Percentiles rank a stretch among this genome's conserved stretches.
Evolutionary conservation across 2,329 filamentous ascomycete genomes (phyloP).

Genomic region (Teratosphaeria epicoccoides): DNA sequence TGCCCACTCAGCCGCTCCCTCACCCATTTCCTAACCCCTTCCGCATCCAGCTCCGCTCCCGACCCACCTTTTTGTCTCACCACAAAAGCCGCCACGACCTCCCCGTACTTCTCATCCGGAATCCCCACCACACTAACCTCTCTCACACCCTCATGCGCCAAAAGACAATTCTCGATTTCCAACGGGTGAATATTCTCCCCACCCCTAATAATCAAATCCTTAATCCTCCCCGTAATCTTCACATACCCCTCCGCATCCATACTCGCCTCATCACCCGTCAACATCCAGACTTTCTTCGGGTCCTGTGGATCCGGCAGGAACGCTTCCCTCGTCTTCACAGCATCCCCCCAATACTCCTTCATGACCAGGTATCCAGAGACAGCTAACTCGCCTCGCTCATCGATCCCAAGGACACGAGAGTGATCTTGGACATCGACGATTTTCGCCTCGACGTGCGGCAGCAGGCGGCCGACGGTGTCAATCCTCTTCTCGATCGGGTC

Average conservation of each 20-base stretch:
- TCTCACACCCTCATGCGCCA: slow-evolving; percentile 57
- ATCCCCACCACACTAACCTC: slow-evolving; percentile 79
- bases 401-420: slow-evolving; percentile 48
- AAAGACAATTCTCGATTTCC: slow-evolving; percentile 81
- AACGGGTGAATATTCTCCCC: slow-evolving; percentile 95
- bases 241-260: slow-evolving; percentile 81
- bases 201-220: slow-evolving; percentile 87
- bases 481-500: slow-evolving; percentile 67
- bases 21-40: slow-evolving; percentile 63
- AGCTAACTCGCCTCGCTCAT: slow-evolving; percentile 67
- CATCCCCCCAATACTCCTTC: slow-evolving; percentile 81
- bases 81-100: slow-evolving; percentile 77
- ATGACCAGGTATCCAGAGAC: slow-evolving; percentile 79
- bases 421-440: slow-evolving; percentile 62
- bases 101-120: slow-evolving; percentile 71
- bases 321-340: slow-evolving; percentile 56
- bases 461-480: slow-evolving; percentile 62
- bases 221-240: slow-evolving; percentile 80
- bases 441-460: slow-evolving; percentile 73
- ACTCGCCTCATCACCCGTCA: slow-evolving; percentile 78
- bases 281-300: slow-evolving; percentile 65
- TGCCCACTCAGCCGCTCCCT: slow-evolving; percentile 59
- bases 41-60: slow-evolving; percentile 37
- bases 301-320: slow-evolving; percentile 47
- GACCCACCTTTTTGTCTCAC: slow-evolving; percentile 40